Evolutionary conservation across 192 early-diverging fungal genomes (phyloP).

Genomic region (Entomortierella parvispora): DNA sequence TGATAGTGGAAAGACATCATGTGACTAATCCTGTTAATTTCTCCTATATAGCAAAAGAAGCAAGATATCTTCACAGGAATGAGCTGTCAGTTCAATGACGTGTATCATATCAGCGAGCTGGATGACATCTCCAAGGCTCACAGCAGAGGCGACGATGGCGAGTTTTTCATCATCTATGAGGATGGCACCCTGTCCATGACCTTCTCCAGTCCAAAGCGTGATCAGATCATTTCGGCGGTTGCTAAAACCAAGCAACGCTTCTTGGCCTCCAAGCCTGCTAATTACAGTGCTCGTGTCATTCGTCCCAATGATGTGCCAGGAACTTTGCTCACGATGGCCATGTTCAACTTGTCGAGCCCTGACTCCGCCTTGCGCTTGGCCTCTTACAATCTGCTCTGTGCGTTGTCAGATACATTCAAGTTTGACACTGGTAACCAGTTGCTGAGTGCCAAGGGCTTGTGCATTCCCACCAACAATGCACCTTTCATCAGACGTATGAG

Average conservation of each 20-base stretch:
- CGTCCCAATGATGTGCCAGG: constrained; percentile 92
- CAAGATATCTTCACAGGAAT: constrained; percentile 81
- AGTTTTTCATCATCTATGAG: constrained; percentile 85
- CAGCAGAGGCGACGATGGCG: constrained; percentile 70
- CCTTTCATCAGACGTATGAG: constrained; percentile 88
- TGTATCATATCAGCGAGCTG: constrained; percentile 87
- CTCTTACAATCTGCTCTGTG: constrained; percentile 92
- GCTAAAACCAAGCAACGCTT: constrained; percentile 77
- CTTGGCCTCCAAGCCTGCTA: constrained; percentile 70
- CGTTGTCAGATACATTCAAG: constrained; percentile 81
- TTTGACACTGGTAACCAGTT: constrained; percentile 88
- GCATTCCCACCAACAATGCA: constrained; percentile 89
- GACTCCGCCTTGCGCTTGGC: constrained; percentile 84
- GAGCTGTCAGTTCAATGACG: constrained; percentile 83
- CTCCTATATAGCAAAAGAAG: constrained; percentile 65
- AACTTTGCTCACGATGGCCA: constrained; percentile 90
- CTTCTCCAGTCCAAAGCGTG: constrained; percentile 80
- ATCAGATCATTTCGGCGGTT: constrained; percentile 75
- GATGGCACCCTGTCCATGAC: constrained; percentile 68
- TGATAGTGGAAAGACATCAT: too few species aligned
- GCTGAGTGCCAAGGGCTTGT: constrained; percentile 80
- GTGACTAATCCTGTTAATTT: too few species aligned
- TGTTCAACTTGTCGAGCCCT: constrained; percentile 87
- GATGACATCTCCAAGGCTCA: constrained; percentile 68
- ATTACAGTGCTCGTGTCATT: constrained; percentile 76